These are phyloP conservation scores for Fusarium burgessii DNA, from an alignment of 2,329 filamentous ascomycete species.

Conservation along the genomic window DNA sequence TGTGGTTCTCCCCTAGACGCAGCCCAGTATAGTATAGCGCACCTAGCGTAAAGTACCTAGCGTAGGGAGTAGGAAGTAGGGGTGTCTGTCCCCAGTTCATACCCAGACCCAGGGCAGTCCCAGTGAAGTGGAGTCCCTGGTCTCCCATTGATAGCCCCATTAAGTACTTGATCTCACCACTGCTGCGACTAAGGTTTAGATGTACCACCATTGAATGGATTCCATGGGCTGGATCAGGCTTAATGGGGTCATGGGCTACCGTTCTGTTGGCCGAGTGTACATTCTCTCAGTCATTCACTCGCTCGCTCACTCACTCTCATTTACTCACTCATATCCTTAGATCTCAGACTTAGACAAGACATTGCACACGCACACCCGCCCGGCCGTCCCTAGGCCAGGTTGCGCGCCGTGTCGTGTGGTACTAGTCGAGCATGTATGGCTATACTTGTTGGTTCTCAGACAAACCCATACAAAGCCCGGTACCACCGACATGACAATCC, in stretches of 20 bases:
- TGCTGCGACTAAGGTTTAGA: neutral
- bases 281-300: neutral
- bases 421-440: constrained; percentile 24
- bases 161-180: constrained; percentile 9
- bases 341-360: constrained; percentile 29
- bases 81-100: constrained; percentile 15
- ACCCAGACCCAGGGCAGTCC: constrained; percentile 2
- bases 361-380: constrained; percentile 41
- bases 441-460: constrained; percentile 23
- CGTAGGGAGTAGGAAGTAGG: constrained; percentile 29
- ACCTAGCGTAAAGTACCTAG: constrained; percentile 15
- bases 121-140: neutral
- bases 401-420: constrained; percentile 36
- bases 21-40: constrained; percentile 22
- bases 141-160: neutral
- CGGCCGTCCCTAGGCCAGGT: constrained; percentile 34
- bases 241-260: constrained; percentile 33
- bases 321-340: neutral
- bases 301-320: constrained; percentile 12
- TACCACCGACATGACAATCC: constrained; percentile 28
- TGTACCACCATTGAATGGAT: constrained; percentile 12
- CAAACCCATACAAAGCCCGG: constrained; percentile 24
- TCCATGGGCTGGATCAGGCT: constrained; percentile 19
- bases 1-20: constrained; percentile 38
- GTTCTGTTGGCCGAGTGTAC: constrained; percentile 45